Conservation (phyloP, 1,284 basidiomycete species). For the Ceratorhiza oryzae-sativae region DNA sequence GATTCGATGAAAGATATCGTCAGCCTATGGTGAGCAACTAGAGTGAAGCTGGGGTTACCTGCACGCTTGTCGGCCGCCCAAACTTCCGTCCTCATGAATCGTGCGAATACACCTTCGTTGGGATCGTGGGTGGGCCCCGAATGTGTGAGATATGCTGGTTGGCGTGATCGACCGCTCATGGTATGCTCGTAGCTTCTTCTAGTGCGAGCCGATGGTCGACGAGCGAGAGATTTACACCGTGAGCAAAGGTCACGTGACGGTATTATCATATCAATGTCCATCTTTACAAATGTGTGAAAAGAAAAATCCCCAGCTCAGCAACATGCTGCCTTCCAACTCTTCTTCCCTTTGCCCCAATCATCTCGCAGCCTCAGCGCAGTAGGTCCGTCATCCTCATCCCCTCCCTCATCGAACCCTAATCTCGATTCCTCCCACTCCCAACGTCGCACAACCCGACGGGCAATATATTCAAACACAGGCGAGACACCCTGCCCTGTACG, state of each 20-base stretch:
- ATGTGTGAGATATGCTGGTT: constrained; percentile 21
- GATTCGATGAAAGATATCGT: background rate
- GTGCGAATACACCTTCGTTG: constrained; percentile 40
- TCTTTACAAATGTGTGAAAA: background rate
- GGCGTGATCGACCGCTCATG: constrained; percentile 24
- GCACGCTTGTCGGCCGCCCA: constrained; percentile 43
- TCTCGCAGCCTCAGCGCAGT: constrained; percentile 28
- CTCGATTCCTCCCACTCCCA: constrained; percentile 67
- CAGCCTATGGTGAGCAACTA: background rate
- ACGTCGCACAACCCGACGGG: constrained; percentile 60
- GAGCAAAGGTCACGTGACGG: background rate
- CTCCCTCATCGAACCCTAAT: constrained; percentile 21
- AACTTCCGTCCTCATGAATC: constrained; percentile 43
- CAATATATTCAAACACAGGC: constrained; percentile 74
- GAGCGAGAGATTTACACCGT: background rate
- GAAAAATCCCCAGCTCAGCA: background rate
- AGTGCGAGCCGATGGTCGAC: background rate
- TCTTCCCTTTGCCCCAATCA: constrained; percentile 22
- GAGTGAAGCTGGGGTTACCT: background rate
- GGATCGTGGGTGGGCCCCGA: constrained; percentile 1
- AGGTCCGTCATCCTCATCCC: constrained; percentile 8
- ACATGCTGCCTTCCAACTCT: constrained; percentile 29
- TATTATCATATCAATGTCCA: background rate
- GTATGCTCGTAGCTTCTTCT: background rate
- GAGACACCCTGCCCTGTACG: constrained; percentile 73